Evolutionary conservation across 2,329 filamentous ascomycete species (phyloP).

Genomic region (Microdochium trichocladiopsis): DNA sequence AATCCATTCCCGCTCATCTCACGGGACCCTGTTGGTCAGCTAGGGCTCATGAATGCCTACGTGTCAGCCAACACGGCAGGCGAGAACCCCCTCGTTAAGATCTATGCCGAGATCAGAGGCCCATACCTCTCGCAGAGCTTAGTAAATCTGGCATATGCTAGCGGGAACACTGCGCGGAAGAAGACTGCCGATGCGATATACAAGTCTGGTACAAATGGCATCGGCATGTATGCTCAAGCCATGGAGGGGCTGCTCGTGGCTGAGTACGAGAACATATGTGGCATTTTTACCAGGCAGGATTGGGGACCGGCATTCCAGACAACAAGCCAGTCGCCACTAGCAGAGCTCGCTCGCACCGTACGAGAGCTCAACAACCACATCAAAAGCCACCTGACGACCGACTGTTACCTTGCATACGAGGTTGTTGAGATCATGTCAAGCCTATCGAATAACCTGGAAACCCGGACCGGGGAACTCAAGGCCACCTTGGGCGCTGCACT

Average conservation of each 20-base stretch:
- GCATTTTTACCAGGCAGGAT: slow-evolving; percentile 78
- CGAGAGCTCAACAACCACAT: slow-evolving; percentile 87
- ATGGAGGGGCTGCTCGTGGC: slow-evolving; percentile 82
- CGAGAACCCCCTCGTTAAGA: slow-evolving; percentile 67
- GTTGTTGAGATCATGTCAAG: slow-evolving; percentile 84
- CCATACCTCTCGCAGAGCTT: slow-evolving; percentile 79
- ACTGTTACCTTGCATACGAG: slow-evolving; percentile 93
- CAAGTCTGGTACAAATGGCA: slow-evolving; percentile 80
- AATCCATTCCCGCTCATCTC: slow-evolving; percentile 74
- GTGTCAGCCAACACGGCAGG: slow-evolving; percentile 54
- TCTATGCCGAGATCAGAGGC: slow-evolving; percentile 80
- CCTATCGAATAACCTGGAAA: slow-evolving; percentile 72
- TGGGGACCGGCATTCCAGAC: slow-evolving; percentile 73
- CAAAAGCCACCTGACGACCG: slow-evolving; percentile 75
- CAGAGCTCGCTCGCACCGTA: slow-evolving; percentile 78
- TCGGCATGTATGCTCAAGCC: slow-evolving; percentile 79
- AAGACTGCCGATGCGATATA: slow-evolving; percentile 80
- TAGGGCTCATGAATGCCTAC: slow-evolving; percentile 74
- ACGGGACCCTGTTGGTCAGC: slow-evolving; percentile 65
- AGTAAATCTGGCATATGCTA: slow-evolving; percentile 81
- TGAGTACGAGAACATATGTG: slow-evolving; percentile 86
- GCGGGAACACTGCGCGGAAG: slow-evolving; percentile 74
- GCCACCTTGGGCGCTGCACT: slow-evolving; percentile 74
- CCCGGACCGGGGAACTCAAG: slow-evolving; percentile 80
- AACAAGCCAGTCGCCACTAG: slow-evolving; percentile 70